Conservation (phyloP, 768 basidiomycete species). For the Pulveroboletus sp. region DNA sequence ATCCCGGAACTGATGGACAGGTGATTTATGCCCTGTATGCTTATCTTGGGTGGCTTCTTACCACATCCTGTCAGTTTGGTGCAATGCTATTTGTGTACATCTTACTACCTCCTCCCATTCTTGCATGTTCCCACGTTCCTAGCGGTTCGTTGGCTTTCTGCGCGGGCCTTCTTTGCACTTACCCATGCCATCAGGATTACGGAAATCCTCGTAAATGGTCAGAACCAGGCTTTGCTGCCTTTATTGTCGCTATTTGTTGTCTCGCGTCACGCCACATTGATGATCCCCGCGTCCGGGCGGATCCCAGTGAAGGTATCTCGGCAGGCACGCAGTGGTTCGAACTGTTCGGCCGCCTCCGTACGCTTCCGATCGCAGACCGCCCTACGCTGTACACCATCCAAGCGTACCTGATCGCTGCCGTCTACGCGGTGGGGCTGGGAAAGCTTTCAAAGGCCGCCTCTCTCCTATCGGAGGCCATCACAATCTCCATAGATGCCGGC, state of each 20-base stretch:
- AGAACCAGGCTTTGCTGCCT: slow-evolving; percentile 90
- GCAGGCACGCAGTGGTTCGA: slow-evolving; percentile 93
- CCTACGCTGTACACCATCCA: slow-evolving; percentile 92
- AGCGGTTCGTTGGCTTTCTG: slow-evolving; percentile 43
- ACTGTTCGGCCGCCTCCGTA: slow-evolving; percentile 79
- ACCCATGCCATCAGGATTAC: slow-evolving; percentile 60
- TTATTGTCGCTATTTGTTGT: slow-evolving; percentile 91
- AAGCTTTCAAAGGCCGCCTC: slow-evolving; percentile 84
- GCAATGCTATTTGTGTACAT: slow-evolving; percentile 84
- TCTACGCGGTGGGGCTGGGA: slow-evolving; percentile 88
- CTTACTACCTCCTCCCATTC: slow-evolving; percentile 91
- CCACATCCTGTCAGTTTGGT: slow-evolving; percentile 50
- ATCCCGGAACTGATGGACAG: slow-evolving; percentile 91
- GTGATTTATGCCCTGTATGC: slow-evolving; percentile 40
- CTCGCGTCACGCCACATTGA: slow-evolving; percentile 90
- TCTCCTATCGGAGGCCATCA: slow-evolving; percentile 81
- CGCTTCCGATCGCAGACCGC: slow-evolving; percentile 81
- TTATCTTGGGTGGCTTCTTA: slow-evolving; percentile 12
- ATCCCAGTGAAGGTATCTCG: slow-evolving; percentile 78
- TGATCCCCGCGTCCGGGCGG: slow-evolving; percentile 81
- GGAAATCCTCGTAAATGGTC: slow-evolving; percentile 94
- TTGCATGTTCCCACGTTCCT: slow-evolving; percentile 89
- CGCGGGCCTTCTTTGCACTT: slow-evolving; percentile 13
- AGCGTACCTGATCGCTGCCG: slow-evolving; percentile 85
- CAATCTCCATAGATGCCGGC: slow-evolving; percentile 84